Evolutionary conservation across 2,329 filamentous ascomycete genomes (phyloP), one percentile per base, ranked within the genome.

Genomic region (Hypoxylon sp.): DNA sequence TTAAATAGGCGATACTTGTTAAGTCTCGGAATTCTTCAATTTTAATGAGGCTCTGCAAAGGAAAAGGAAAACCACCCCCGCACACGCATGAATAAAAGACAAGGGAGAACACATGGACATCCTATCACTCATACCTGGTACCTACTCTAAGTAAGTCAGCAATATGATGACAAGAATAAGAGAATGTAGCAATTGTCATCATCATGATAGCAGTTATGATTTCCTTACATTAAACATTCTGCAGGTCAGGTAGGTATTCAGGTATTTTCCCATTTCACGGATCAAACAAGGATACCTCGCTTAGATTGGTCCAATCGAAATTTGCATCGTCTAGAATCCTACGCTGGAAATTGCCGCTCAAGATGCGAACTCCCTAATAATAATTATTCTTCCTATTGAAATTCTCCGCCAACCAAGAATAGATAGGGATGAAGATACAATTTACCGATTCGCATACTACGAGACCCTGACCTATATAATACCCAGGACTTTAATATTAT

Each of bases 301-400:
- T 40, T 16, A 46, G 30, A 11, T 12, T 38, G 12, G 19, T 37
- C 44, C 23, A 54, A 45, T 44, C 25, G 40, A 50, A 52, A 44
- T 50, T 50, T 29, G 40, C 44, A 30, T 37, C 15, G 40, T 21
- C 32, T 23, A 36, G 27, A 45, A 54, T 54, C 51, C 51, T 45
- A 54, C 51, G 29, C 45, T 54, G 51, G 26, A 49, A 52, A 56
- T 53, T 50, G 37, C 41, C 44, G 27, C 31, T 35, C 23, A 30
- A 41, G 32, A 53, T 27, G 26, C 15, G 13, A 31, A 23, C 23
- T 43, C 26, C 32, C 29, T 21, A 46, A 21, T 31, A 23, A n/a
- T n/a, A n/a, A n/a, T n/a, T n/a, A n/a, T n/a, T n/a, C n/a, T n/a
- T n/a, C n/a, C n/a, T n/a, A n/a, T n/a, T n/a, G n/a, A 37, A 35